These are phyloP conservation scores for Musa itinerans DNA, from an alignment of 176 grass and related monocot species.

Conservation along the genomic window DNA sequence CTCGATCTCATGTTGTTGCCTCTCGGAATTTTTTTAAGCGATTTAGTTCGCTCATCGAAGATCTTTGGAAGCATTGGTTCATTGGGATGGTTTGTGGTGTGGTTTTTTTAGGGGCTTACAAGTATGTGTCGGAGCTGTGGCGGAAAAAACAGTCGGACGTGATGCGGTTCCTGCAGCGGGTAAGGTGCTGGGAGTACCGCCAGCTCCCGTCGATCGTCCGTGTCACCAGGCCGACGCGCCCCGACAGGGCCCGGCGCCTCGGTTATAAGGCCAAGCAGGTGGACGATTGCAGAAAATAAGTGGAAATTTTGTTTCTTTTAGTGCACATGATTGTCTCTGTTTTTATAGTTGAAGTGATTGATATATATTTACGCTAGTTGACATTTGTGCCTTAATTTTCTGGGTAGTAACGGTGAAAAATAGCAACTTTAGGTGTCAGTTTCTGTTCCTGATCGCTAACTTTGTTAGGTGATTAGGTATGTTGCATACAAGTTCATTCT, in stretches of 20 bases:
- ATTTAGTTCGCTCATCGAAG: neutral
- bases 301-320: neutral
- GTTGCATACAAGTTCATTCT: too few relatives aligned
- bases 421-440: too few relatives aligned
- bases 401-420: too few relatives aligned
- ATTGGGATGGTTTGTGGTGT: neutral
- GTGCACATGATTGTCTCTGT: neutral
- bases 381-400: neutral
- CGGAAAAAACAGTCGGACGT: conserved; percentile 20
- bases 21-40: neutral
- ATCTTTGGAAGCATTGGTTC: neutral
- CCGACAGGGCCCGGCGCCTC: conserved; percentile 9
- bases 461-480: too few relatives aligned
- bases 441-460: too few relatives aligned
- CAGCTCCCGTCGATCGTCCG: conserved; percentile 15
- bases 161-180: conserved; percentile 12
- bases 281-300: neutral
- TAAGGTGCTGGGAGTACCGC: conserved; percentile 15
- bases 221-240: conserved; percentile 4
- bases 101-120: conserved; percentile 12
- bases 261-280: conserved; percentile 19
- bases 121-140: conserved; percentile 11
- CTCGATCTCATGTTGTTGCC: neutral
- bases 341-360: neutral
- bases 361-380: neutral